A percentile compares a stretch with the other conserved stretches of the same genome.
Conservation (phyloP, 1,139 yeast genomes). For the Debaryomyces sp. region DNA sequence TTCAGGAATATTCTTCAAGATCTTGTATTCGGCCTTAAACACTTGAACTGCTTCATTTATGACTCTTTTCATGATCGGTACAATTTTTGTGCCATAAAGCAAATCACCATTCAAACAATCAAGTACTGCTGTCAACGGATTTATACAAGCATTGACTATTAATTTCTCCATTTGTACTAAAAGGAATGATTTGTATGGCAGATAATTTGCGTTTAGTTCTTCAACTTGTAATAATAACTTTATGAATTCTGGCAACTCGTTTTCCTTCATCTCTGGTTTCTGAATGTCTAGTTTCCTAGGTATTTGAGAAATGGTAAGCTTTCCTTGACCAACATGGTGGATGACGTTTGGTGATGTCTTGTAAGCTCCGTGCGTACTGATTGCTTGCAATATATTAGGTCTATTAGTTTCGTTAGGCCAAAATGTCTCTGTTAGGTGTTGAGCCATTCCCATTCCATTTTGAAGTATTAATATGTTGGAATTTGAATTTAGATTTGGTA, state of each 20-base stretch:
- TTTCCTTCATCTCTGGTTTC: conserved; percentile 16
- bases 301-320: conserved; percentile 43
- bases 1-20: conserved; percentile 34
- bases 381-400: conserved; percentile 72
- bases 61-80: conserved; percentile 37
- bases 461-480: conserved; percentile 72
- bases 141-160: conserved; percentile 72
- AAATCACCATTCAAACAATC: conserved; percentile 77
- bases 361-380: conserved; percentile 81
- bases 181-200: conserved; percentile 57
- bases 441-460: conserved; percentile 74
- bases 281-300: conserved; percentile 13
- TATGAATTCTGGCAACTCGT: conserved; percentile 33
- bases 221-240: conserved; percentile 31
- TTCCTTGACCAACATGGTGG: conserved; percentile 74
- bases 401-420: conserved; percentile 52
- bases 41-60: conserved; percentile 51
- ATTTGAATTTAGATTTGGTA: conserved; percentile 36
- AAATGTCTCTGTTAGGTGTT: conserved; percentile 50
- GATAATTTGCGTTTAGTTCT: conserved; percentile 43
- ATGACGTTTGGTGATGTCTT: conserved; percentile 43
- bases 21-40: conserved; percentile 39
- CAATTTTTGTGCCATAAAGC: conserved; percentile 35
- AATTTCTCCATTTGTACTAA: conserved; percentile 75
- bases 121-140: conserved; percentile 69